Evolutionary conservation across 306 rosid species (phyloP), one percentile per base, ranked within the genome.

Genomic region (Chamaecrista fasciculata): DNA sequence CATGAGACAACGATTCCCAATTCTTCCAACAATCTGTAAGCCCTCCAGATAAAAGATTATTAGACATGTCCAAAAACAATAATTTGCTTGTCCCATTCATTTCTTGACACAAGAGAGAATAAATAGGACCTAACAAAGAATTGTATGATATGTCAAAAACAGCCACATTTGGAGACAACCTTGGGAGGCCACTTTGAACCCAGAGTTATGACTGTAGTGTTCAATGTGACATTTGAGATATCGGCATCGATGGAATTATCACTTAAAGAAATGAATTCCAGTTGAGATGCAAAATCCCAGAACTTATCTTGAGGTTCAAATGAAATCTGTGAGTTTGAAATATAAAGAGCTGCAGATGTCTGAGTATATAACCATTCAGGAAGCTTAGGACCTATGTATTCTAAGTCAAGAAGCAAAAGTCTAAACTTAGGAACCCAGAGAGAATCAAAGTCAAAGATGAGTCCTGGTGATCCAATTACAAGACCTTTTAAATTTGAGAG

Each of bases 351-450:
- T 0, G 16, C 21, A 72, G 61, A 53, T 40, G 24, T 19, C 3
- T 79, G 72, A 50, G 75, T 50, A 34, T 71, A 11, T 44, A 80
- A 64, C 81, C 78, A 80, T 1, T 0, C n/a, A 8, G 81, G 84
- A 53, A 76, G 47, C 4, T 36, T 50, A 2, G 78, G 63, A 34
- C 81, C 67, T 18, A 46, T 4, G 26, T 9, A 12, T 4, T 66
- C 57, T 4, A 80, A 15, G 6, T 0, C 0, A 8, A 76, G 6
- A 16, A 0, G 0, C 15, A 9, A 6, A 49, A 78, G 36, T 34
- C 44, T 40, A 0, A 73, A 67, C 5, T 75, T 75, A 44, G 79
- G 71, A 28, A 62, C 25, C 83, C 79, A 78, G 0, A 24, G 1
- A 16, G 65, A 56, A 44, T 65, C 48, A 7, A 69, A 36, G 20